A percentile compares a stretch with the other conserved stretches of the same genome.
Evolutionary conservation across 2,329 filamentous ascomycete genomes (phyloP).

Genomic region (Clarireedia paspali): DNA sequence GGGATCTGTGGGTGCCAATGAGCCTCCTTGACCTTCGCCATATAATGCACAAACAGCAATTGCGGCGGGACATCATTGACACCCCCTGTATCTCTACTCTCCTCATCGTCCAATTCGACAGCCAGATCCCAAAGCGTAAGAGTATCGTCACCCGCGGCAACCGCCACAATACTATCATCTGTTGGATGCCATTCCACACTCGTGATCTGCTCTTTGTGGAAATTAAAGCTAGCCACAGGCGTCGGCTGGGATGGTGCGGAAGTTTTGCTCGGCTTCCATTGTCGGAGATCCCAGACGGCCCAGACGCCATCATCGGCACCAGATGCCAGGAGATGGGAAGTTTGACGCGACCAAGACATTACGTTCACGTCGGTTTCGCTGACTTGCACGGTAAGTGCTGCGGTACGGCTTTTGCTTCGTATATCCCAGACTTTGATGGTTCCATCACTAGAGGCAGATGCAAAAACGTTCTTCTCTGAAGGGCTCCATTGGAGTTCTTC

Average conservation of each 20-base stretch:
- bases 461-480: constrained; percentile 85
- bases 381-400: constrained; percentile 81
- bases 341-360: constrained; percentile 88
- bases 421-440: constrained; percentile 96
- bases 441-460: constrained; percentile 88
- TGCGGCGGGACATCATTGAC: constrained; percentile 89
- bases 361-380: constrained; percentile 89
- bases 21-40: constrained; percentile 87
- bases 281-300: constrained; percentile 92
- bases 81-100: constrained; percentile 82
- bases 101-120: constrained; percentile 94
- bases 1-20: constrained; percentile 98
- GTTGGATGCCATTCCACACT: constrained; percentile 96
- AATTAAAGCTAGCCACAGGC: constrained; percentile 87
- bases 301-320: constrained; percentile 91
- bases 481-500: constrained; percentile 98
- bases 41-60: constrained; percentile 92
- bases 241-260: constrained; percentile 48
- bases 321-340: constrained; percentile 80
- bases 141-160: constrained; percentile 88
- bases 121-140: constrained; percentile 95
- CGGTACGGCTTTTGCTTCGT: constrained; percentile 78
- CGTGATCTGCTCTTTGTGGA: constrained; percentile 95
- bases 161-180: constrained; percentile 90
- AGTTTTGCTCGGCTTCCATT: constrained; percentile 69